These are phyloP conservation scores for Leccinum sublutescens DNA, from an alignment of 768 basidiomycete species.

Conservation along the genomic window DNA sequence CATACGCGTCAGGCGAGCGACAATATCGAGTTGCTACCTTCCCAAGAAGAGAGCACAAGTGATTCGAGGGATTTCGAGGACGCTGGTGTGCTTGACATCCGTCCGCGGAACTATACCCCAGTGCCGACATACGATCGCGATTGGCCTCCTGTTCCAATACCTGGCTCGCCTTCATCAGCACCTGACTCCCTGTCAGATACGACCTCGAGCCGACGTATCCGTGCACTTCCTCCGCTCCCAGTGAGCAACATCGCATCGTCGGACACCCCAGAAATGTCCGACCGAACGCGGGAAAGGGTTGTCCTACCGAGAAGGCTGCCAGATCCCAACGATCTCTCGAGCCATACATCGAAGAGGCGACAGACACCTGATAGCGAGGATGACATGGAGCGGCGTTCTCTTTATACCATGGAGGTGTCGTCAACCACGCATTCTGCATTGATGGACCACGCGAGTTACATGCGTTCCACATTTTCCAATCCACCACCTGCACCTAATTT, in stretches of 20 bases:
- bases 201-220: slow-evolving; percentile 18
- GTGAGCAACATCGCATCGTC: neutral
- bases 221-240: slow-evolving; percentile 33
- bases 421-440: slow-evolving; percentile 28
- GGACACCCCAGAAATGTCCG: neutral
- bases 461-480: slow-evolving; percentile 19
- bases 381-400: slow-evolving; percentile 10
- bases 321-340: slow-evolving; percentile 2
- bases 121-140: slow-evolving; percentile 20
- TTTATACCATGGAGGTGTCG: slow-evolving; percentile 23
- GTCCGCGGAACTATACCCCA: slow-evolving; percentile 13
- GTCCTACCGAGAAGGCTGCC: neutral
- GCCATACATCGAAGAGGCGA: neutral
- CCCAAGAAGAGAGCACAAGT: slow-evolving; percentile 7
- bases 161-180: slow-evolving; percentile 7
- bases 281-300: neutral
- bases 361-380: slow-evolving; percentile 16
- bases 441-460: slow-evolving; percentile 30
- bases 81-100: slow-evolving; percentile 23
- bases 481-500: slow-evolving; percentile 5
- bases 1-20: slow-evolving; percentile 30
- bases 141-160: slow-evolving; percentile 6
- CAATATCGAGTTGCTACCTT: slow-evolving; percentile 27
- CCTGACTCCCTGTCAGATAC: slow-evolving; percentile 9
- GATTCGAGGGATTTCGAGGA: slow-evolving; percentile 15